Conservation (phyloP, 2,329 filamentous ascomycete genomes). For the Alternaria sp. region DNA sequence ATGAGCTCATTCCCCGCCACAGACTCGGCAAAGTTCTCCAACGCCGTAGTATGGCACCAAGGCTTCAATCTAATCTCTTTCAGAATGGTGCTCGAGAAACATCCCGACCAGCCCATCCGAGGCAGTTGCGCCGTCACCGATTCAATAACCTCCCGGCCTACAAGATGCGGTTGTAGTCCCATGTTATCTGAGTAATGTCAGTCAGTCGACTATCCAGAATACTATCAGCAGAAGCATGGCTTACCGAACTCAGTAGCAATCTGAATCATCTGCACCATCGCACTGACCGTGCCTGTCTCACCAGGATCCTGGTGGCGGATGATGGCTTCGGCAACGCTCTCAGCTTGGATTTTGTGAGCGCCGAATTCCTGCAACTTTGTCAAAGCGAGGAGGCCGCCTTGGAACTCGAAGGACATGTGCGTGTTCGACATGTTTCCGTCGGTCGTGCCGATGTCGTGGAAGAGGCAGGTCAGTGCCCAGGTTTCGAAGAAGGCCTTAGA, state of each 20-base stretch:
- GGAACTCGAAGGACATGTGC: constrained; percentile 5
- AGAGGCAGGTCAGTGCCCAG: constrained; percentile 1
- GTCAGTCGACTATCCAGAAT: no score
- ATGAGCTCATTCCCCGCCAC: not conserved
- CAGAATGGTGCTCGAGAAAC: not conserved
- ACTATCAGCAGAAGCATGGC: not conserved
- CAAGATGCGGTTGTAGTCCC: constrained; percentile 2
- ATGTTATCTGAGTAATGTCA: not conserved
- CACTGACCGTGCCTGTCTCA: constrained; percentile 1
- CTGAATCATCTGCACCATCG: not conserved
- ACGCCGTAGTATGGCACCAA: not conserved
- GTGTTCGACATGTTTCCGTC: not conserved
- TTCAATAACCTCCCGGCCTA: not conserved
- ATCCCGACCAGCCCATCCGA: not conserved
- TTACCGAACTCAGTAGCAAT: constrained; percentile 3
- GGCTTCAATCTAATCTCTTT: constrained; percentile 1
- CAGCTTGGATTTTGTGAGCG: not conserved
- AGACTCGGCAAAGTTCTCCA: not conserved
- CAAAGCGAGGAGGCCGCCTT: constrained; percentile 4
- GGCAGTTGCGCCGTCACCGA: not conserved
- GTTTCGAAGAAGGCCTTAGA: not conserved
- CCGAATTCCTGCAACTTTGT: not conserved
- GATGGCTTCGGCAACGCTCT: constrained; percentile 4
- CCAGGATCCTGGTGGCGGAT: constrained; percentile 6
- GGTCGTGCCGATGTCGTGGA: constrained; percentile 7